A percentile compares a stretch with the other conserved stretches of the same genome.
Evolutionary conservation across 176 grass and related monocot genomes (phyloP).

Genomic region (Oryza meyeriana): DNA sequence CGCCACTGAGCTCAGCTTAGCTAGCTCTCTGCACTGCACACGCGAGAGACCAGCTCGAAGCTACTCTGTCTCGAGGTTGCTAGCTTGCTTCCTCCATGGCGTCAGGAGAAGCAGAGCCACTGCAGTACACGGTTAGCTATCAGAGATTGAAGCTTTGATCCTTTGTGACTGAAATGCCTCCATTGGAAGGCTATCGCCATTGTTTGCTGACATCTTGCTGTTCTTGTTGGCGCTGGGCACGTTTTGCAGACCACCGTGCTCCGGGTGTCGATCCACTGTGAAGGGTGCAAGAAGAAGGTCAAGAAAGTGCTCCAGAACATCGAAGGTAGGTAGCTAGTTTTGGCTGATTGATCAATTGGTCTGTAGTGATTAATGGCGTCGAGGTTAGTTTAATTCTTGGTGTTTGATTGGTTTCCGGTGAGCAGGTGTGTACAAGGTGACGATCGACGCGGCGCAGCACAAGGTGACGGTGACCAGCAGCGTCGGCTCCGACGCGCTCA

Average conservation of each 20-base stretch:
- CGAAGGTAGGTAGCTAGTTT: constrained; percentile 39
- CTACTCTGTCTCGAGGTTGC: neutral
- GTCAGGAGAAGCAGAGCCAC: constrained; percentile 56
- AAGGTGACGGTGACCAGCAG: constrained; percentile 71
- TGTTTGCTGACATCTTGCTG: neutral
- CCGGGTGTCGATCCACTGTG: constrained; percentile 88
- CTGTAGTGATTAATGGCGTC: neutral
- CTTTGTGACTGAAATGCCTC: neutral
- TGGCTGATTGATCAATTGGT: neutral
- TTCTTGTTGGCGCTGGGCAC: neutral
- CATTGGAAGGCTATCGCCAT: neutral
- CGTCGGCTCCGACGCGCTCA: constrained; percentile 41
- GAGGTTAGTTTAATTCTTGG: neutral
- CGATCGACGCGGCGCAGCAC: constrained; percentile 70
- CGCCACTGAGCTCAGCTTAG: neutral
- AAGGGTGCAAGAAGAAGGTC: constrained; percentile 97
- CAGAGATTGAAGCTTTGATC: too few species aligned
- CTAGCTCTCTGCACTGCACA: too few species aligned
- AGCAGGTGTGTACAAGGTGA: constrained; percentile 64
- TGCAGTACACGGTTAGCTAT: constrained; percentile 54
- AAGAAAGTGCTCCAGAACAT: constrained; percentile 65
- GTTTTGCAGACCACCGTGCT: constrained; percentile 60
- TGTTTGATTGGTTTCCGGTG: neutral
- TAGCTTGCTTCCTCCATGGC: constrained; percentile 42
- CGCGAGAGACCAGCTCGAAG: neutral